phyloP scores from a whole-genome alignment of 257 asterid species.

The Solanum pinnatisectum region DNA sequence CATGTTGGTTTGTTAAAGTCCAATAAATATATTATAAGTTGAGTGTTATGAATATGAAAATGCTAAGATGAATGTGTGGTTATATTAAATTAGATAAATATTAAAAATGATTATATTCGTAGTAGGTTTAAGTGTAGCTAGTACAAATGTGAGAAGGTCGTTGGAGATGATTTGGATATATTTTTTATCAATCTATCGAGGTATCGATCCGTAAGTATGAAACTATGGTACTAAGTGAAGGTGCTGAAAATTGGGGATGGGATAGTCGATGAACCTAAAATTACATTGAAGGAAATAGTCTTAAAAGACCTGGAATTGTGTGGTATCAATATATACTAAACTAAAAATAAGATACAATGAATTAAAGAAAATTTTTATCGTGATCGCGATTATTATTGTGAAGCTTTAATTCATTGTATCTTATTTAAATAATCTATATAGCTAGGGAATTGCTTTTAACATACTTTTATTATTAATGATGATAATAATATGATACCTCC shows the following conservation, averaged over 20 bases:
- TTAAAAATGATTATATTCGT: not conserved
- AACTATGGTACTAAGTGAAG: not conserved
- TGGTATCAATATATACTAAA: not conserved
- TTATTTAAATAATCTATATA: not conserved
- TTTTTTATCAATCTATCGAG: not conserved
- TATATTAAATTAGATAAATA: not conserved
- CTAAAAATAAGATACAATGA: not conserved
- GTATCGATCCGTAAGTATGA: not conserved
- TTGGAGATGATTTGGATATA: not conserved
- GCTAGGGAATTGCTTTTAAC: not conserved
- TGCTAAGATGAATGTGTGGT: not conserved
- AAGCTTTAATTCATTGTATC: too few species aligned
- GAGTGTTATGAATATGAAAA: not conserved
- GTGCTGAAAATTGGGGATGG: not conserved
- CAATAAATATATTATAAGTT: not conserved
- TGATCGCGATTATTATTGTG: too few species aligned
- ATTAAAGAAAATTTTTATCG: not conserved
- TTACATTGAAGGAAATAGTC: not conserved
- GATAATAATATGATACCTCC: not conserved
- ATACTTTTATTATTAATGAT: not conserved
- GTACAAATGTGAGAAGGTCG: not conserved
- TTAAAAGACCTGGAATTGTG: not conserved
- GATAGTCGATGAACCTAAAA: not conserved
- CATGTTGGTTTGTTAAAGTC: not conserved
- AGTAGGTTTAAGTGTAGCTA: not conserved